Conservation (phyloP, 2,329 filamentous ascomycete species). For the Aspergillus candidus region DNA sequence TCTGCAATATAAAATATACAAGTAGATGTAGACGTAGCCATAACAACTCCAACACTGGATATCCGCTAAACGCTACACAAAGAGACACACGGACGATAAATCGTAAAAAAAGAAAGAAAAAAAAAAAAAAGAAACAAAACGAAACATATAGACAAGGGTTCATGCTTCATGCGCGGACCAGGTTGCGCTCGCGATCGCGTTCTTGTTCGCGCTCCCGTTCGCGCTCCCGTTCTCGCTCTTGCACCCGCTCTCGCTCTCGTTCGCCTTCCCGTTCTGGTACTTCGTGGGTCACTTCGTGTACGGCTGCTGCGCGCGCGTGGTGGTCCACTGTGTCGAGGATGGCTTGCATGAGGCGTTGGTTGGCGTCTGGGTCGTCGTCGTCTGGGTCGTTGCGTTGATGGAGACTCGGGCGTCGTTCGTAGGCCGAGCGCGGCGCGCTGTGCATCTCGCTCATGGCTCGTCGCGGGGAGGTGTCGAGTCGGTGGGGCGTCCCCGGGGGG, state of each 20-base stretch:
- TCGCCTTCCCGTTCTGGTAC: constrained; percentile 19
- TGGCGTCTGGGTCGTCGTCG: constrained; percentile 35
- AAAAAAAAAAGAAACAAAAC: constrained; percentile 5
- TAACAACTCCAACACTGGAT: constrained; percentile 11
- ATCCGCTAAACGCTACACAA: constrained; percentile 18
- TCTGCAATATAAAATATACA: too few species aligned
- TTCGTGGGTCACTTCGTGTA: constrained; percentile 18
- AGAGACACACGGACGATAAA: constrained; percentile 8
- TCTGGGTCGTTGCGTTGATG: constrained; percentile 17
- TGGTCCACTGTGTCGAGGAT: constrained; percentile 40
- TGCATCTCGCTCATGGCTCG: constrained; percentile 36
- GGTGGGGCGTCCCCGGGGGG: constrained; percentile 17
- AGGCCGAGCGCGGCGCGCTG: constrained; percentile 13
- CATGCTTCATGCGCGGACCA: constrained; percentile 12
- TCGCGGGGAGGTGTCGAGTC: constrained; percentile 26
- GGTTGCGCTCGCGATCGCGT: constrained; percentile 9
- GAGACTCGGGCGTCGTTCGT: constrained; percentile 17
- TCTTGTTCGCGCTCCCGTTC: constrained; percentile 17
- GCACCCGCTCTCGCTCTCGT: constrained; percentile 7
- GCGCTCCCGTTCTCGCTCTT: constrained; percentile 14
- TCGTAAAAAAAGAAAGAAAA: constrained; percentile 8
- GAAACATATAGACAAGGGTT: constrained; percentile 18
- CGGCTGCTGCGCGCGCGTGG: constrained; percentile 30
- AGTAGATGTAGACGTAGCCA: not conserved
- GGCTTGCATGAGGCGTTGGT: constrained; percentile 37